Conservation (phyloP, 345 rosid species). For the Limnanthes douglasii region DNA sequence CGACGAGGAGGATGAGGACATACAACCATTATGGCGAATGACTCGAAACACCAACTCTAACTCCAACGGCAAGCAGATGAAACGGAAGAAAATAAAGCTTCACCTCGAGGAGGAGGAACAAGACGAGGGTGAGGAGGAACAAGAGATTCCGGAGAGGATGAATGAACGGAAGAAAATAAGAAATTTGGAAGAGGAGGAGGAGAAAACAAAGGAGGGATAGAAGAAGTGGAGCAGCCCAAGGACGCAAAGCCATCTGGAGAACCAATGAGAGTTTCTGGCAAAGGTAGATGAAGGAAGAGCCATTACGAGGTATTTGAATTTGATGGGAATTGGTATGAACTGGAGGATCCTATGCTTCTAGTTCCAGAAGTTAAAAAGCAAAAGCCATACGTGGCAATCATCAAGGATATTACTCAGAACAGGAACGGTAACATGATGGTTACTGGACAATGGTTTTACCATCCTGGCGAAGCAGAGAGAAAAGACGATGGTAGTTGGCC, state of each 20-base stretch:
- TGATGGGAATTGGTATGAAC: constrained; percentile 57
- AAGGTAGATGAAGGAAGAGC: constrained; percentile 53
- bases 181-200: too few relatives aligned
- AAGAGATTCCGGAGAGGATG: constrained; percentile 10
- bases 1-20: constrained; percentile 80
- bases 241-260: constrained; percentile 80
- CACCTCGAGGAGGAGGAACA: constrained; percentile 18
- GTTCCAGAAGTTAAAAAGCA: constrained; percentile 69
- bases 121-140: constrained; percentile 14
- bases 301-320: constrained; percentile 59
- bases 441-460: constrained; percentile 96
- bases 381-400: constrained; percentile 94
- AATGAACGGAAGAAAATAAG: constrained; percentile 11
- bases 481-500: constrained; percentile 95
- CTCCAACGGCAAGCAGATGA: constrained; percentile 20
- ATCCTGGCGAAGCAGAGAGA: constrained; percentile 92
- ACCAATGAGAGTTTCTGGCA: constrained; percentile 39
- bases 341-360: constrained; percentile 92
- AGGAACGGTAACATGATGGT: constrained; percentile 57
- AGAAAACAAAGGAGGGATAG: constrained; percentile 36
- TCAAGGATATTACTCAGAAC: constrained; percentile 78
- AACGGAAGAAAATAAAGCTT: constrained; percentile 44
- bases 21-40: constrained; percentile 11
- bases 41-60: constrained; percentile 13
- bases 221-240: constrained; percentile 45